Evolutionary conservation across 202 grass and related monocot genomes (phyloP).

Genomic region (Musa balbisiana): DNA sequence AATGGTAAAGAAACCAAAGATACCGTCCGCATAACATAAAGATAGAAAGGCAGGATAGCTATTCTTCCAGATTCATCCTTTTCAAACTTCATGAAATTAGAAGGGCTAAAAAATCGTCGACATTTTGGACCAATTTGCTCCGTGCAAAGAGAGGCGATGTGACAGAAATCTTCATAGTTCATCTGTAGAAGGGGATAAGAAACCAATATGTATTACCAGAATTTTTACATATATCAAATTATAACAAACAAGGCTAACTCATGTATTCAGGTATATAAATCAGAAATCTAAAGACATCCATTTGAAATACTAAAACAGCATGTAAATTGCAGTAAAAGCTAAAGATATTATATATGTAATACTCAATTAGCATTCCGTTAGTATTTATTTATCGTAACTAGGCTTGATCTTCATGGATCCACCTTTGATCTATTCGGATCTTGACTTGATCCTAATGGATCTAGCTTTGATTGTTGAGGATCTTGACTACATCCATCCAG

Average conservation of each 20-base stretch:
- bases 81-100: constrained; percentile 99
- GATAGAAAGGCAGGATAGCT: constrained; percentile 96
- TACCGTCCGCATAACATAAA: constrained; percentile 98
- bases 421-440: too few relatives aligned
- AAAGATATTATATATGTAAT: too few relatives aligned
- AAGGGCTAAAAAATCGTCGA: constrained; percentile 90
- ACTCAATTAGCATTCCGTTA: too few relatives aligned
- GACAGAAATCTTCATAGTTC: constrained; percentile 99
- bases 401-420: too few relatives aligned
- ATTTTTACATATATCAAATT: background rate
- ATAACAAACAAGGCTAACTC: background rate
- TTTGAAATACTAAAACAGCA: background rate
- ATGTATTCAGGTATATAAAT: constrained; percentile 1
- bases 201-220: background rate
- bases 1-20: constrained; percentile 8
- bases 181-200: constrained; percentile 44
- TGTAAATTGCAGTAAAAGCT: too few relatives aligned
- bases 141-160: constrained; percentile 91
- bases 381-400: too few relatives aligned
- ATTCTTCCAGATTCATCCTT: constrained; percentile 99
- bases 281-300: constrained; percentile 14
- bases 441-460: too few relatives aligned
- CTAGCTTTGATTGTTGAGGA: too few relatives aligned
- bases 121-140: constrained; percentile 99
- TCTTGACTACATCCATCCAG: too few relatives aligned